Base-by-base conservation (phyloP, 805 yeast species). In the Wickerhamomyces bovis region DNA sequence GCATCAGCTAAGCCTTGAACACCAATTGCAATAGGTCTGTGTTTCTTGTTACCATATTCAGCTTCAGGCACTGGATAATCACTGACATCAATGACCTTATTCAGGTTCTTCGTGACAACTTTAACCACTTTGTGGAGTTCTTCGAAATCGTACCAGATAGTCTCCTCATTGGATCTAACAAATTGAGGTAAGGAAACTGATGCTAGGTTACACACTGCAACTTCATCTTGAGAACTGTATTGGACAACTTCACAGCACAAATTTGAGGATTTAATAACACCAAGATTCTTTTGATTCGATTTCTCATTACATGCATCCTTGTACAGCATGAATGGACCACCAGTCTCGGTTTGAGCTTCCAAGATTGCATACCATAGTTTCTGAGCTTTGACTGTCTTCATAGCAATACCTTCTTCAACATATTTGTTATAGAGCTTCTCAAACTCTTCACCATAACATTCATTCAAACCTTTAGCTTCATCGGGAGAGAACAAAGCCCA, bases 281-380 rank as follows among this genome's bases (percentile, higher is more conserved):
- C 98, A 57, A 92, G 70, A 66, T 94, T 92, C 72, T 88, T 81
- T 66, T 92, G 99, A 67, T 94, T 94, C 43, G 89, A 80, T 69
- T 92, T 90, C 40, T 63, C 55, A 68, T 92, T 92, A 70, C 97
- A 87, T 13, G 96, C 77, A 70, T 92, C 99, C 66, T 92, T 94
- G 74, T 88, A 92, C 18, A 94, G 75, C 83, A 92, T 82, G 71
- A 87, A 94, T 16, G 99, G 99, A 56, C 87, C 88, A 43, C 99
- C 98, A 5, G 98, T 92, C 70, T 92, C 98, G 21, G 94, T 86
- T 71, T 92, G 99, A 18, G 97, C 81, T 63, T 89, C 95, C 45
- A 94, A 65, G 44, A 92, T 89, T 39, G 90, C 83, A 55, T 81
- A 76, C 98, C 98, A 92, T 44, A 92, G 72, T 65, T 85, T 86